phyloP scores from a whole-genome alignment of 805 yeast genomes.

The Pichia rugopelliculosa region DNA sequence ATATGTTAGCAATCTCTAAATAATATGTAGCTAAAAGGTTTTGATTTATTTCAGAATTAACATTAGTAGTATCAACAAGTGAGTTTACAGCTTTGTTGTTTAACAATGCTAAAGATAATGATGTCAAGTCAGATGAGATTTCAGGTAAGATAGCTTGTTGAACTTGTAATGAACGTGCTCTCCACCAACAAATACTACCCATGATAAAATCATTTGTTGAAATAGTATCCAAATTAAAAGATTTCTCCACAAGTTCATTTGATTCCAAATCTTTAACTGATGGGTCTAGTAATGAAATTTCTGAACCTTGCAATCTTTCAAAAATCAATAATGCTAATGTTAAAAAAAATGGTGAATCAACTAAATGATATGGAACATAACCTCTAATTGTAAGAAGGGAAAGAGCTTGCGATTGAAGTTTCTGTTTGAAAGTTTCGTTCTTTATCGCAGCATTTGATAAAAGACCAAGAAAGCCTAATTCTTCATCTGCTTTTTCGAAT shows the following conservation, averaged over 20 bases:
- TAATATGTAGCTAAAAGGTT: constrained; percentile 42
- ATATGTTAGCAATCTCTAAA: constrained; percentile 61
- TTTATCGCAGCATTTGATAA: constrained; percentile 14
- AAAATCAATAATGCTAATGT: constrained; percentile 37
- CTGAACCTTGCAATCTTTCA: constrained; percentile 30
- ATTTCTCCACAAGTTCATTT: constrained; percentile 16
- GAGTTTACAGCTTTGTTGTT: constrained; percentile 28
- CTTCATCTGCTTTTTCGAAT: constrained; percentile 17
- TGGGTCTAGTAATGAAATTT: constrained; percentile 24
- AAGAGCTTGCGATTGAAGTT: constrained; percentile 8
- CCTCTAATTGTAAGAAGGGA: constrained; percentile 35
- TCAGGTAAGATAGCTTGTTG: constrained; percentile 62
- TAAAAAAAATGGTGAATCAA: constrained; percentile 42
- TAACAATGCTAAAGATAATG: constrained; percentile 36
- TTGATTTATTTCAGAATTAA: constrained; percentile 23
- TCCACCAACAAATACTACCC: constrained; percentile 67
- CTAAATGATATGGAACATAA: constrained; percentile 59
- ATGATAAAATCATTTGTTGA: constrained; percentile 24
- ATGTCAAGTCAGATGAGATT: constrained; percentile 37
- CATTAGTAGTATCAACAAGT: constrained; percentile 28
- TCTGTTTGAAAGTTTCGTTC: constrained; percentile 17
- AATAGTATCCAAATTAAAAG: constrained; percentile 10
- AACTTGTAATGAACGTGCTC: constrained; percentile 57
- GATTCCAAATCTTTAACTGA: constrained; percentile 14
- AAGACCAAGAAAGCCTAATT: constrained; percentile 14